These are phyloP conservation scores for Plasmodium blacklocki DNA, from an alignment of 169 alveolate genomes.

Conservation along the genomic window DNA sequence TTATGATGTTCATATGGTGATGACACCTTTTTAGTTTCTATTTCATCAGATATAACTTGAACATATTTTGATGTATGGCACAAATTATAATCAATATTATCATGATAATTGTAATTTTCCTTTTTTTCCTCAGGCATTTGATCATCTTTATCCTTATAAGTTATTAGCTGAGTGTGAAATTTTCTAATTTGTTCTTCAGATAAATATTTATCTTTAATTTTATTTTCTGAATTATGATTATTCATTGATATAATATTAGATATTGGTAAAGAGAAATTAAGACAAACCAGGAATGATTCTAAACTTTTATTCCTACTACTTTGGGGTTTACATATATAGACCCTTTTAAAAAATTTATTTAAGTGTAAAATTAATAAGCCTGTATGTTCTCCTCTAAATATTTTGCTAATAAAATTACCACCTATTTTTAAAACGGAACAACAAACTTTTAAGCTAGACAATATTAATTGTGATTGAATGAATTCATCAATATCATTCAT, in stretches of 20 bases:
- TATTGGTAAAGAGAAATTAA: slow-evolving; percentile 75
- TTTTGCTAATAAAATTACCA: slow-evolving; percentile 97
- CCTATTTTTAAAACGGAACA: slow-evolving; percentile 91
- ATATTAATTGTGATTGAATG: slow-evolving; percentile 94
- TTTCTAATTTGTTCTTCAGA: slow-evolving; percentile 42
- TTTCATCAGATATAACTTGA: neutral
- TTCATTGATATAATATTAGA: slow-evolving; percentile 32
- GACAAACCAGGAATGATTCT: slow-evolving; percentile 92
- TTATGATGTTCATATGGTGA: neutral
- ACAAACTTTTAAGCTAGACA: slow-evolving; percentile 94
- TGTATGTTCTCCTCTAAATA: slow-evolving; percentile 95
- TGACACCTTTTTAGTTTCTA: neutral
- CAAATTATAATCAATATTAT: neutral
- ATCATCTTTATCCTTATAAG: slow-evolving; percentile 1
- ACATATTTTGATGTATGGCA: neutral
- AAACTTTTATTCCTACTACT: slow-evolving; percentile 90
- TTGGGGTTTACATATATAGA: slow-evolving; percentile 91
- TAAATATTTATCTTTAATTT: neutral
- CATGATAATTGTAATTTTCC: neutral
- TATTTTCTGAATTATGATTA: neutral
- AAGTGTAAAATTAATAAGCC: slow-evolving; percentile 85
- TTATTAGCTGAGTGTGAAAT: slow-evolving; percentile 24
- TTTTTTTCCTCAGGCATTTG: neutral
- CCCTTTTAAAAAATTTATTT: slow-evolving; percentile 85
- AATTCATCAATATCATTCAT: slow-evolving; percentile 93